Percentiles rank a stretch among this genome's conserved stretches.
Evolutionary conservation across 2,329 filamentous ascomycete genomes (phyloP).

Genomic region (Stagonosporopsis vannaccii): DNA sequence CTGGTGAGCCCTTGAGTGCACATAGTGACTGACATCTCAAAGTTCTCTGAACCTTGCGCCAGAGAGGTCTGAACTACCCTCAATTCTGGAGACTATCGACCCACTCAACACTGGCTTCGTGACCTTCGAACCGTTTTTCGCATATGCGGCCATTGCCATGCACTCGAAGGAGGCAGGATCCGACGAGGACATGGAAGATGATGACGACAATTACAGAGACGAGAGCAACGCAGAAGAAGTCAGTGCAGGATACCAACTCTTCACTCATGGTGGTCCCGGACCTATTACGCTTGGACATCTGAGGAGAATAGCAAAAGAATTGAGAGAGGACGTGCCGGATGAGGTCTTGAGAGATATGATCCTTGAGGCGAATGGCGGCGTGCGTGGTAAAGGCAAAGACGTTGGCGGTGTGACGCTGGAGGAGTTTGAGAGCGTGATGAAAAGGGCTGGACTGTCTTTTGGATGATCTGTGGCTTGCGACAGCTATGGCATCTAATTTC

Average conservation of each 20-base stretch:
- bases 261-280: constrained; percentile 65
- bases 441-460: constrained; percentile 77
- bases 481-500: neutral
- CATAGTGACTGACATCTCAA: constrained; percentile 9
- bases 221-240: constrained; percentile 68
- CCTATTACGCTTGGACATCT: constrained; percentile 84
- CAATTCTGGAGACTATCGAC: constrained; percentile 83
- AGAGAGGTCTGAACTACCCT: constrained; percentile 71
- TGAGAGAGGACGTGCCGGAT: constrained; percentile 86
- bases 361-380: constrained; percentile 86
- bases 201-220: constrained; percentile 41
- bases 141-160: constrained; percentile 86
- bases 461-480: constrained; percentile 58
- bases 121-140: constrained; percentile 81
- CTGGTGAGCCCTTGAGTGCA: neutral
- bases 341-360: constrained; percentile 92
- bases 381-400: constrained; percentile 61
- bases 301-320: constrained; percentile 75
- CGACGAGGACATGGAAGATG: constrained; percentile 57
- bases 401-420: constrained; percentile 72
- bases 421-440: constrained; percentile 89
- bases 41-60: constrained; percentile 83
- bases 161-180: constrained; percentile 54
- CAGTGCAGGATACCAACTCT: constrained; percentile 81
- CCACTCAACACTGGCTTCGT: constrained; percentile 81